These are phyloP conservation scores for Afroboletus lepidellus DNA, from an alignment of 1,284 basidiomycete genomes.

Conservation along the genomic window DNA sequence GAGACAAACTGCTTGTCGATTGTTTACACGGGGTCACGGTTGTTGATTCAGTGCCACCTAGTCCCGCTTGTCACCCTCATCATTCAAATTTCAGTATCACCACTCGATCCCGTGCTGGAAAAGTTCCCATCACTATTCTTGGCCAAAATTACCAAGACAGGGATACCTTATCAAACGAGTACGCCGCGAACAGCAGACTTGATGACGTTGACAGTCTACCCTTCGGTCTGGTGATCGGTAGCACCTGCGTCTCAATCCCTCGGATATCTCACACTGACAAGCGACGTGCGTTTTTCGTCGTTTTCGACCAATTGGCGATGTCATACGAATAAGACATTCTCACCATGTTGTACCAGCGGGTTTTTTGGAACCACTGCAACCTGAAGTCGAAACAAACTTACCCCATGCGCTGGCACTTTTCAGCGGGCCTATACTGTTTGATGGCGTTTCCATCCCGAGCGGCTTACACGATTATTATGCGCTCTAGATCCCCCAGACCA, in stretches of 20 bases:
- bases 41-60: too few species aligned
- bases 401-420: not conserved
- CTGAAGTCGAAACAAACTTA: not conserved
- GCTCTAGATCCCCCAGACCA: not conserved
- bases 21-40: too few species aligned
- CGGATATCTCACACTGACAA: slow-evolving; percentile 1
- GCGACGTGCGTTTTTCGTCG: not conserved
- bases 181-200: not conserved
- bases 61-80: too few species aligned
- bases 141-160: not conserved
- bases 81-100: too few species aligned
- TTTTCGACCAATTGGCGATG: not conserved
- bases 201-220: not conserved
- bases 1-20: not conserved
- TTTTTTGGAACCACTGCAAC: not conserved
- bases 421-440: not conserved
- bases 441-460: not conserved
- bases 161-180: not conserved
- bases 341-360: not conserved
- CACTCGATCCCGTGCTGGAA: too few species aligned
- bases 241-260: not conserved
- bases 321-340: not conserved
- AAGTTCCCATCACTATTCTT: too few species aligned
- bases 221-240: not conserved
- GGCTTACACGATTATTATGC: not conserved